phyloP scores from a whole-genome alignment of 345 rosid species.

The Eucalyptus rudis region DNA sequence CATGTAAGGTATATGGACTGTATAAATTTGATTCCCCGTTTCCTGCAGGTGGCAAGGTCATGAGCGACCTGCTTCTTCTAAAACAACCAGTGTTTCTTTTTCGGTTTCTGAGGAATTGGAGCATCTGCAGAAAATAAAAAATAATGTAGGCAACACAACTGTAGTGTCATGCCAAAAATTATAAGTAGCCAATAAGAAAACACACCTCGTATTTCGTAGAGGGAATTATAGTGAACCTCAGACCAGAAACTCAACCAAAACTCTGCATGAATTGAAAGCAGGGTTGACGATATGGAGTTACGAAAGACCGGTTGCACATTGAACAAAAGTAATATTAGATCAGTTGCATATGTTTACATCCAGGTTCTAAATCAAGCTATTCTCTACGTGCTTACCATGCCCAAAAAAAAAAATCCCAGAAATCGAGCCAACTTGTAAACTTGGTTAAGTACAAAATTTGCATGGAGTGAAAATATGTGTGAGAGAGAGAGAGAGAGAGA shows the following conservation, averaged over 20 bases:
- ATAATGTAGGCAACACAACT: too few species aligned
- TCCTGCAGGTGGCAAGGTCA: background rate
- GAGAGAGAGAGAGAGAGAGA: background rate
- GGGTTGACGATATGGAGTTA: background rate
- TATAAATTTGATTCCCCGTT: background rate
- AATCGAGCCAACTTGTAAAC: background rate
- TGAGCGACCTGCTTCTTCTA: conserved; percentile 12
- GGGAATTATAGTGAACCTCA: conserved; percentile 95
- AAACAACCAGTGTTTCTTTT: conserved; percentile 94
- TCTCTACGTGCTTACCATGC: background rate
- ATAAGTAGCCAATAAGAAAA: background rate
- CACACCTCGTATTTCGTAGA: conserved; percentile 73
- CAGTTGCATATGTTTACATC: background rate
- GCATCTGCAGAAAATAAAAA: conserved; percentile 35
- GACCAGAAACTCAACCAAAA: conserved; percentile 99
- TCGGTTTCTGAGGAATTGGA: conserved; percentile 54
- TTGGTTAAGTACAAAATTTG: background rate
- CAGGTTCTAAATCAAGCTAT: background rate
- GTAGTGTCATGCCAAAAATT: background rate
- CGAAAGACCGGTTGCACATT: background rate
- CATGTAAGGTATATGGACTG: background rate
- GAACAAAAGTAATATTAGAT: background rate
- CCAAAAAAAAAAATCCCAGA: background rate
- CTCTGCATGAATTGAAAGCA: conserved; percentile 36
- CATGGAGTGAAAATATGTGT: background rate